Base-by-base conservation (phyloP, 768 basidiomycete genomes). In the Phylloporus rhodoxanthus region DNA sequence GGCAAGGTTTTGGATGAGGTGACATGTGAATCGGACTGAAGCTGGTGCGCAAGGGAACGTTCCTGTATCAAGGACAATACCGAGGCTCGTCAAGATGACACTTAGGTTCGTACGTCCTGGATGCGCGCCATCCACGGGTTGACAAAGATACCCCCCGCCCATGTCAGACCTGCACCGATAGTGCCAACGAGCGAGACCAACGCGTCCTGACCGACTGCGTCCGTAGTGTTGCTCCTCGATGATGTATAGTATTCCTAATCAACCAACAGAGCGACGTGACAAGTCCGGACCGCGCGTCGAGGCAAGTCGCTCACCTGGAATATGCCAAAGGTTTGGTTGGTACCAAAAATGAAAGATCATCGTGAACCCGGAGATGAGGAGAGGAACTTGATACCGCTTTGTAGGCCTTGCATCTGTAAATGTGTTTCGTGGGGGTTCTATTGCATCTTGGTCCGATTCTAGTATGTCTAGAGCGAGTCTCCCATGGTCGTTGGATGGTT, bases 161-260 rank as follows among this genome's bases (percentile, higher is more conserved):
- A 46, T 23, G 51, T 47, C n/a, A 47, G 41, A 13, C 46, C 46
- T 8, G 41, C 46, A 13, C 51, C 29, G 13, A 25, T 43, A 11
- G 45, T 47, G 13, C 46, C 51, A 17, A 36, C 41, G 11, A 47
- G 51, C 26, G 42, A 43, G 13, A 37, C 34, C 23, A 52, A 25
- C 8, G 45, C 33, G 10, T 47, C 41, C 33, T 45, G 51, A 4
- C 43, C 47, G 13, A 53, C 28, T 5, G 48, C 48, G n/a, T 23
- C 43, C 14, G 43, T 4, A 14, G 50, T 36, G 10, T 21, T 29
- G 25, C 48, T 33, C 10, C 15, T 23, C 13, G 52, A 19, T 1
- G 48, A 42, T n/a, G 38, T 45, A 26, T 50, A 41, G n/a, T 50
- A 30, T 39, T 45, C 48, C 43, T 44, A 14, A 11, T 39, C 33